Evolutionary conservation across 1,284 basidiomycete genomes (phyloP).

Genomic region (Tylopilus sp.): DNA sequence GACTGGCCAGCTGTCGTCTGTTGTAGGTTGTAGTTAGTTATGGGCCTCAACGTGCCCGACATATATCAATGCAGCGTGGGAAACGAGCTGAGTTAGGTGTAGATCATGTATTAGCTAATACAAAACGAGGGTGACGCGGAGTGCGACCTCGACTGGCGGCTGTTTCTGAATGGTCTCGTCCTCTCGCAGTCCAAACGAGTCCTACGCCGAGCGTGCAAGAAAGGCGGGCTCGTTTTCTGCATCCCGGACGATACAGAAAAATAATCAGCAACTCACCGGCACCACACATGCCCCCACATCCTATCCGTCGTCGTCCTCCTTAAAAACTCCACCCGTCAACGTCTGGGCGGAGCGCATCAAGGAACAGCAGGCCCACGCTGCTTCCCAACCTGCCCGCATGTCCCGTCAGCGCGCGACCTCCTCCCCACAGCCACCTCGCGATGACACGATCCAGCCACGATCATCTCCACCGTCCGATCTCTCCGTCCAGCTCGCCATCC

Average conservation of each 20-base stretch:
- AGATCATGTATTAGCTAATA: too few relatives aligned
- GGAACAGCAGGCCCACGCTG: conserved; percentile 27
- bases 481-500: conserved; percentile 21
- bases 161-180: conserved; percentile 39
- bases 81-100: too few relatives aligned
- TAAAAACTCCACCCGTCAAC: conserved; percentile 21
- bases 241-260: conserved; percentile 1
- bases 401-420: conserved; percentile 13
- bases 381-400: conserved; percentile 15
- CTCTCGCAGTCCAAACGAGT: conserved; percentile 40
- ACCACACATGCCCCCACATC: neutral
- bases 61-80: too few relatives aligned
- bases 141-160: conserved; percentile 28
- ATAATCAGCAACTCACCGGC: neutral
- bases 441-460: conserved; percentile 25
- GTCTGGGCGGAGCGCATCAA: conserved; percentile 32
- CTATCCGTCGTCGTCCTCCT: conserved; percentile 7
- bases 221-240: conserved; percentile 30
- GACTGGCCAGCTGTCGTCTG: conserved; percentile 6
- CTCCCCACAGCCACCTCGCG: conserved; percentile 13
- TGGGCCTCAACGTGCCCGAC: conserved; percentile 41
- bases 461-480: conserved; percentile 25
- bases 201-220: conserved; percentile 62
- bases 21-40: too few relatives aligned
- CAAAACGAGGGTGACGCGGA: conserved; percentile 20